Conservation (phyloP, 768 basidiomycete species). For the Collybia sordida region DNA sequence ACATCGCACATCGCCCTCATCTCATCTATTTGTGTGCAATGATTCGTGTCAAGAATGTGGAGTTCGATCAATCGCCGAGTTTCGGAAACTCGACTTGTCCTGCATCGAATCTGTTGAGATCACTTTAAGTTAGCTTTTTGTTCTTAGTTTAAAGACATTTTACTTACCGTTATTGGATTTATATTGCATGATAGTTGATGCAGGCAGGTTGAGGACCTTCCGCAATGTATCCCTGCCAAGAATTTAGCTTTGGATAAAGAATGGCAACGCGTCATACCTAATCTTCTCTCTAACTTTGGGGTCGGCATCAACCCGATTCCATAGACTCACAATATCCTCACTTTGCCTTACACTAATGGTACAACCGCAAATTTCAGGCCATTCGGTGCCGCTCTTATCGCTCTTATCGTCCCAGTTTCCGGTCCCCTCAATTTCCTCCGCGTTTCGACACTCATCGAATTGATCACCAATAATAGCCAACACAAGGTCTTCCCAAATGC, state of each 20-base stretch:
- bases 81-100: slow-evolving; percentile 84
- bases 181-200: slow-evolving; percentile 87
- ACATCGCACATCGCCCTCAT: background rate
- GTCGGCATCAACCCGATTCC: slow-evolving; percentile 86
- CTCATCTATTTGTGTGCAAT: background rate
- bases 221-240: slow-evolving; percentile 73
- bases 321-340: slow-evolving; percentile 92
- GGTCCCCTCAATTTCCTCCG: slow-evolving; percentile 21
- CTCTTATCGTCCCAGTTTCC: slow-evolving; percentile 35
- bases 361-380: slow-evolving; percentile 90
- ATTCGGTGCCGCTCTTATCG: slow-evolving; percentile 41
- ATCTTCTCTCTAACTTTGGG: slow-evolving; percentile 77
- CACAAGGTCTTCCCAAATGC: slow-evolving; percentile 88
- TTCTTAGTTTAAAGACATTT: background rate
- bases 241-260: background rate
- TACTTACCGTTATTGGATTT: slow-evolving; percentile 85
- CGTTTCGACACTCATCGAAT: slow-evolving; percentile 67
- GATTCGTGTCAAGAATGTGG: slow-evolving; percentile 20
- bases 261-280: slow-evolving; percentile 47
- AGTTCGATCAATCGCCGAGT: slow-evolving; percentile 53
- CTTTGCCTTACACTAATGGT: slow-evolving; percentile 91
- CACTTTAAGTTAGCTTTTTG: background rate
- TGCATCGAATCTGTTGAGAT: slow-evolving; percentile 73
- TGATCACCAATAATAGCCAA: slow-evolving; percentile 88
- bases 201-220: slow-evolving; percentile 70